Evolutionary conservation across 345 rosid species (phyloP).

Genomic region (Bruguiera parviflora): DNA sequence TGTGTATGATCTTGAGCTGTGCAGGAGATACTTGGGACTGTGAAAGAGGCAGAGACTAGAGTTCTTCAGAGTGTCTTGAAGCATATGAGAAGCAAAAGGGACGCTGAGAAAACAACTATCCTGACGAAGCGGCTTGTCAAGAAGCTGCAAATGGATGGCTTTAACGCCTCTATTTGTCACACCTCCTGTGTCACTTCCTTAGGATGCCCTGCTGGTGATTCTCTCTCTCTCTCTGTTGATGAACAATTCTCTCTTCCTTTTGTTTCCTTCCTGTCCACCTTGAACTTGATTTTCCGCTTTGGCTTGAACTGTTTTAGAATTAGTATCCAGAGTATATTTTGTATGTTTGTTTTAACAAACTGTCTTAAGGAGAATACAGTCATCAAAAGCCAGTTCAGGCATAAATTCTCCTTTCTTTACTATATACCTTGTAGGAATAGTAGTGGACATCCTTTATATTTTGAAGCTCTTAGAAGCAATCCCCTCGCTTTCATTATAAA

Average conservation of each 20-base stretch:
- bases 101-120: conserved; percentile 15
- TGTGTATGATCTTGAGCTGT: not conserved
- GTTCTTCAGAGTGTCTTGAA: conserved; percentile 33
- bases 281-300: not conserved
- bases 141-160: conserved; percentile 45
- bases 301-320: not conserved
- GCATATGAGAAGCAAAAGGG: conserved; percentile 34
- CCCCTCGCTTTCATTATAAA: no score
- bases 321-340: no score
- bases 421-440: no score
- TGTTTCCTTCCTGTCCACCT: not conserved
- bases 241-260: not conserved
- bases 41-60: conserved; percentile 29
- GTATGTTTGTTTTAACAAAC: no score
- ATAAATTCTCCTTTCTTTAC: no score
- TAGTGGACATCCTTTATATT: no score
- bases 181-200: conserved; percentile 47
- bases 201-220: conserved; percentile 47
- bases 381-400: no score
- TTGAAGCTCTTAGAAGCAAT: no score
- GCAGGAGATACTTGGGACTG: conserved; percentile 39
- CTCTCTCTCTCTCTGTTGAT: conserved; percentile 6
- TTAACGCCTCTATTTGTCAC: conserved; percentile 43
- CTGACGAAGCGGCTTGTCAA: conserved; percentile 39
- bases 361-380: no score